These are phyloP conservation scores for Fraxinus albicans DNA, from an alignment of 305 asterid genomes.

Conservation along the genomic window DNA sequence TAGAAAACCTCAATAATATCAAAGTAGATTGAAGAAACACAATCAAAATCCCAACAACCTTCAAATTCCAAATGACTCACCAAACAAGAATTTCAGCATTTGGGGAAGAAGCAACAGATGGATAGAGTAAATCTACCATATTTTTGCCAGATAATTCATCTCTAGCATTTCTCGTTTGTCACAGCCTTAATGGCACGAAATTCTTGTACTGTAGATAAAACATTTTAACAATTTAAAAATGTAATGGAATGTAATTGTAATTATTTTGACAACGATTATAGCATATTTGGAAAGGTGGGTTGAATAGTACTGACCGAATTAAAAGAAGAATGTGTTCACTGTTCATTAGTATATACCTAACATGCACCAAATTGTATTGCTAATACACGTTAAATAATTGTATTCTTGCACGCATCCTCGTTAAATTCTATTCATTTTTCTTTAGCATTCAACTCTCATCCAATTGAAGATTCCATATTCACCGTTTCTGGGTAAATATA, in stretches of 20 bases:
- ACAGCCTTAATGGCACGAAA: neutral
- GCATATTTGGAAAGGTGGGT: neutral
- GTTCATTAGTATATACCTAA: neutral
- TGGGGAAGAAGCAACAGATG: neutral
- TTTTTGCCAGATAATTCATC: neutral
- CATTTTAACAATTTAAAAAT: too few species aligned
- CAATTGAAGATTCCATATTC: conserved; percentile 35
- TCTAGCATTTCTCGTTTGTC: neutral
- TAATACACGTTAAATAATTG: neutral
- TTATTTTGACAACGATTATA: neutral
- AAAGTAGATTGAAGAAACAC: conserved; percentile 13
- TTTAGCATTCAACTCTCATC: neutral
- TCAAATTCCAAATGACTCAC: conserved; percentile 7
- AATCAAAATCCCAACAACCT: conserved; percentile 10
- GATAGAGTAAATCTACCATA: neutral
- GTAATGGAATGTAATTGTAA: neutral
- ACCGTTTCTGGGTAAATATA: conserved; percentile 31
- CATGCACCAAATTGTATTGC: neutral
- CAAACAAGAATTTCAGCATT: neutral
- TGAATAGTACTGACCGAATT: neutral
- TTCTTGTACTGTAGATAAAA: neutral
- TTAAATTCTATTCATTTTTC: neutral
- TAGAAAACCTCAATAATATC: conserved; percentile 2
- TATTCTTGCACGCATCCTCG: neutral
- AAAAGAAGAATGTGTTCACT: neutral